Conservation (phyloP, 768 basidiomycete species). For the Podaxis rugospora region DNA sequence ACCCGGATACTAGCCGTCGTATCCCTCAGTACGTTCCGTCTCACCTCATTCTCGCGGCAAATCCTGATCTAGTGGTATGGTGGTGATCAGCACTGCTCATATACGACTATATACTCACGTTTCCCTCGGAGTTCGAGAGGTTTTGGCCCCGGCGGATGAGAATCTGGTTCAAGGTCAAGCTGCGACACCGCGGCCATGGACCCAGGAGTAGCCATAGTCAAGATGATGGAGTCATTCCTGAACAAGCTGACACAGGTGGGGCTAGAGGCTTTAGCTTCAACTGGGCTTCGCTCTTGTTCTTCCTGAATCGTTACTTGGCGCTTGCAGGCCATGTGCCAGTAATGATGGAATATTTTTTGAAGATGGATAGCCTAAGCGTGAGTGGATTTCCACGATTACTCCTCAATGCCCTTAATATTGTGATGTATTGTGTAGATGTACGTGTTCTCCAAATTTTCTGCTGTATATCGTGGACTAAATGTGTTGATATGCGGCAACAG, state of each 20-base stretch:
- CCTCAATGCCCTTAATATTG: not conserved
- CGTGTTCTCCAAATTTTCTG: not conserved
- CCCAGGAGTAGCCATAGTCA: not conserved
- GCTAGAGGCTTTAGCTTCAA: conserved; percentile 18
- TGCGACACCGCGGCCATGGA: not conserved
- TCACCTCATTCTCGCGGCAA: not conserved
- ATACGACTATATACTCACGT: conserved; percentile 4
- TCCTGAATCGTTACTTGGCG: conserved; percentile 38
- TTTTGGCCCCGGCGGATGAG: conserved; percentile 1
- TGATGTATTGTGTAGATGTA: not conserved
- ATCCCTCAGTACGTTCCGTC: not conserved
- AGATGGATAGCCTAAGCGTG: conserved; percentile 20
- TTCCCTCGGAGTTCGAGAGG: not conserved
- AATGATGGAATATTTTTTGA: conserved; percentile 28
- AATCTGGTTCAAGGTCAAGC: not conserved
- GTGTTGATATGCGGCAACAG: conserved; percentile 10
- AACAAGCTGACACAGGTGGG: no score
- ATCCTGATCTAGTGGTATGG: no score
- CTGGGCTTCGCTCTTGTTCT: conserved; percentile 35
- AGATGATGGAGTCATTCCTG: not conserved
- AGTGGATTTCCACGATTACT: not conserved
- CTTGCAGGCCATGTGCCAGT: conserved; percentile 35
- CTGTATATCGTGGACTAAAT: not conserved
- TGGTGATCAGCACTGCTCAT: not conserved
- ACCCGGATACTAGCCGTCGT: not conserved